Conservation (phyloP, 441 rosid species). For the Pelargonium myrrhifolium region DNA sequence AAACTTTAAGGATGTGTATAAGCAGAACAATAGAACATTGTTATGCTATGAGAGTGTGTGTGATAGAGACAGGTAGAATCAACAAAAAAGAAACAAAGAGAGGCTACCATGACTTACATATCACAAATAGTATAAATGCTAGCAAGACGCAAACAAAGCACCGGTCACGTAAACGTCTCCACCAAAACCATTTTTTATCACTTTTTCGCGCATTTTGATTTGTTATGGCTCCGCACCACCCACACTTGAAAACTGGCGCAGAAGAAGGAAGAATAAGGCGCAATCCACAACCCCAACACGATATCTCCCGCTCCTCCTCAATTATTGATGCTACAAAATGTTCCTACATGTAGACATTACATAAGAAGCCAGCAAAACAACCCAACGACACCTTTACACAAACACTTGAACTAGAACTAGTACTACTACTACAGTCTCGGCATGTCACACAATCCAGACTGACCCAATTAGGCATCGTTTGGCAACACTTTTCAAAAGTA, state of each 20-base stretch:
- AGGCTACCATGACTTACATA: conserved; percentile 43
- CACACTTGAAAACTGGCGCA: conserved; percentile 68
- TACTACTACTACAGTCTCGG: no score
- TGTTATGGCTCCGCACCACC: conserved; percentile 97
- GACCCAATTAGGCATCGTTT: no score
- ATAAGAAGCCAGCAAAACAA: neutral
- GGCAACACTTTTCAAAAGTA: no score
- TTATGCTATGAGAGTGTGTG: neutral
- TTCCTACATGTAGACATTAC: conserved; percentile 29
- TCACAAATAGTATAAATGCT: conserved; percentile 63
- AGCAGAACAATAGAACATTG: neutral
- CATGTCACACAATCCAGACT: no score
- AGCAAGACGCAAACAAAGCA: conserved; percentile 57
- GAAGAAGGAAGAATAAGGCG: conserved; percentile 67
- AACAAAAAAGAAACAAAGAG: neutral
- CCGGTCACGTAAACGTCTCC: conserved; percentile 78
- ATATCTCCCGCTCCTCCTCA: conserved; percentile 53
- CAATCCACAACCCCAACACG: conserved; percentile 92
- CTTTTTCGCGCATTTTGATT: conserved; percentile 37
- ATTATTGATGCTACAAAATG: conserved; percentile 37
- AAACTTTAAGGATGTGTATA: neutral
- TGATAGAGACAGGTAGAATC: neutral
- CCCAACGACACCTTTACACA: no score
- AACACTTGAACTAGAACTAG: no score
- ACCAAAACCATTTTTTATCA: conserved; percentile 42